Evolutionary conservation across 1,284 basidiomycete genomes (phyloP).

Genomic region (Moesziomyces parantarcticus): DNA sequence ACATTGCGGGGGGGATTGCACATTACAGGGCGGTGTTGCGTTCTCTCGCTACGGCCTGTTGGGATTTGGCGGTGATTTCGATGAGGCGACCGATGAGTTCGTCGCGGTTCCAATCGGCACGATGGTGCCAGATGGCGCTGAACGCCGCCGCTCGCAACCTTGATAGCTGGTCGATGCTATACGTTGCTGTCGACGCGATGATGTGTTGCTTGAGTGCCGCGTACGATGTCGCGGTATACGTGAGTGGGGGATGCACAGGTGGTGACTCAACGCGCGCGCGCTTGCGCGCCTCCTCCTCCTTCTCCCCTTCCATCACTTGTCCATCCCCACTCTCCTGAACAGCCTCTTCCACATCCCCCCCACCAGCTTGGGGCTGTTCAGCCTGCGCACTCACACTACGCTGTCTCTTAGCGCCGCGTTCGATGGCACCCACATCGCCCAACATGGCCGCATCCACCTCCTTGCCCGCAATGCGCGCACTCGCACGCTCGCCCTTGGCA

Average conservation of each 20-base stretch:
- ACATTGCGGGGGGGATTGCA: too few species aligned
- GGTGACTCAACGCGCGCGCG: constrained; percentile 30
- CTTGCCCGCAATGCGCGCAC: constrained; percentile 77
- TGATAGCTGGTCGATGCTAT: constrained; percentile 84
- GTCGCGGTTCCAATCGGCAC: constrained; percentile 84
- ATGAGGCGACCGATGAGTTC: constrained; percentile 71
- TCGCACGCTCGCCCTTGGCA: constrained; percentile 52
- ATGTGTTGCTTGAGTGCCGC: constrained; percentile 27
- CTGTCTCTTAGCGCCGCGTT: constrained; percentile 47
- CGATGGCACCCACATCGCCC: constrained; percentile 11
- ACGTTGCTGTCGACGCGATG: constrained; percentile 29
- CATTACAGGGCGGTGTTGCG: too few species aligned
- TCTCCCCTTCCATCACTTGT: constrained; percentile 5
- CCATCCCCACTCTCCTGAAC: not conserved
- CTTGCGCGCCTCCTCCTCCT: constrained; percentile 36
- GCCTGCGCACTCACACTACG: constrained; percentile 28
- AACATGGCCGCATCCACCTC: constrained; percentile 72
- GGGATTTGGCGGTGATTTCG: constrained; percentile 25
- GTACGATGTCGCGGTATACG: constrained; percentile 19
- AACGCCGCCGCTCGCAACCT: constrained; percentile 87
- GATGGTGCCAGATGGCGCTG: constrained; percentile 81
- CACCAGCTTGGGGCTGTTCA: not conserved
- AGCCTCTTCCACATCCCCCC: too few species aligned
- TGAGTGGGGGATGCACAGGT: constrained; percentile 38
- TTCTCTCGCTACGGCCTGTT: constrained; percentile 23